phyloP scores from a whole-genome alignment of 2,329 filamentous ascomycete genomes.

The Diaporthe capsici region DNA sequence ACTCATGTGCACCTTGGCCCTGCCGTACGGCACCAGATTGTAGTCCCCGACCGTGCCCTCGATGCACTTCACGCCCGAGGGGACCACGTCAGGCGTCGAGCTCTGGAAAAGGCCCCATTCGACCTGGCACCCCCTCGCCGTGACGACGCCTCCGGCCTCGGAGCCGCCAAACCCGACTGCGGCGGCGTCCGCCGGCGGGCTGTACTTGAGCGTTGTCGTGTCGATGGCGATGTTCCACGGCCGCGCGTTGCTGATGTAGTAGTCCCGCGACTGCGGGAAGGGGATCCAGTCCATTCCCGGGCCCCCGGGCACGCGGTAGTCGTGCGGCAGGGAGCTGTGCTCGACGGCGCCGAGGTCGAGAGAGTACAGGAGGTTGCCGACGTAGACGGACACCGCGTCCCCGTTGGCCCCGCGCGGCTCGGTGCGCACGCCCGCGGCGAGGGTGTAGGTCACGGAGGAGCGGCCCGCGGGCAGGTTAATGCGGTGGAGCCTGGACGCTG shows the following conservation, averaged over 20 bases:
- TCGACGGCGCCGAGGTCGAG: conserved; percentile 40
- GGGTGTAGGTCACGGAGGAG: conserved; percentile 31
- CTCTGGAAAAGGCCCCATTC: conserved; percentile 39
- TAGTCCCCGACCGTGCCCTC: conserved; percentile 23
- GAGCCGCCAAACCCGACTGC: conserved; percentile 3
- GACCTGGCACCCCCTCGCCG: conserved; percentile 40
- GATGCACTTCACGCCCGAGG: conserved; percentile 35
- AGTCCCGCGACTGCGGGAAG: conserved; percentile 42
- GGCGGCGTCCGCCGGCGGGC: background rate
- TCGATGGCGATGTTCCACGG: conserved; percentile 44
- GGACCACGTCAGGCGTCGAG: conserved; percentile 37
- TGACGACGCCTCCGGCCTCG: conserved; percentile 38
- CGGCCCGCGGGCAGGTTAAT: background rate
- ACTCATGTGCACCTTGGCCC: conserved; percentile 44
- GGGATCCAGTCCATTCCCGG: conserved; percentile 35
- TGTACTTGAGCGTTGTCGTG: conserved; percentile 38
- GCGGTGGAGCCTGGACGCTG: background rate
- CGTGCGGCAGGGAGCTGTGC: conserved; percentile 40
- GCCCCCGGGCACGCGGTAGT: conserved; percentile 31
- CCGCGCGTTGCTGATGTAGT: conserved; percentile 38
- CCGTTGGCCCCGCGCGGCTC: conserved; percentile 37
- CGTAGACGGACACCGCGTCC: conserved; percentile 39
- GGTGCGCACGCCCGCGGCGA: conserved; percentile 35
- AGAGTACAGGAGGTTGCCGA: conserved; percentile 42
- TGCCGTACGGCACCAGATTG: conserved; percentile 42